These are phyloP conservation scores for Letharia columbiana DNA, from an alignment of 495 filamentous ascomycete genomes.

Conservation along the genomic window DNA sequence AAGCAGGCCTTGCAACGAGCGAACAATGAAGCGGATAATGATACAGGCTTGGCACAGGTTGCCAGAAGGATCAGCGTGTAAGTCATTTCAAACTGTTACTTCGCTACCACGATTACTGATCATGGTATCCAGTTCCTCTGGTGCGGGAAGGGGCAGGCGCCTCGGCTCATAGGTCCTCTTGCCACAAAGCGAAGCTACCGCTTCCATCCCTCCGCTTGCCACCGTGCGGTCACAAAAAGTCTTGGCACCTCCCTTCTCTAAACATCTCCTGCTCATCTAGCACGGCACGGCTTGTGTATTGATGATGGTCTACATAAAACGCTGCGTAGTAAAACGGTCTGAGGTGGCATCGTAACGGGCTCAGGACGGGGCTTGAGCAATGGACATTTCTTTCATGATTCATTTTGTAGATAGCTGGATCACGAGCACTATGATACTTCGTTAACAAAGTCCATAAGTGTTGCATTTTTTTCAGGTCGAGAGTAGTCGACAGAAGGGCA, in stretches of 20 bases:
- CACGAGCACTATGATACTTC: neutral
- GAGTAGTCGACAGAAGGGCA: too few relatives aligned
- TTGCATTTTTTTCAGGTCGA: neutral
- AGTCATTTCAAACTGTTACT: constrained; percentile 34
- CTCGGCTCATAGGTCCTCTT: constrained; percentile 5
- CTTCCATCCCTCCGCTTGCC: neutral
- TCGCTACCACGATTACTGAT: constrained; percentile 5
- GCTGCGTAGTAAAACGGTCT: constrained; percentile 2
- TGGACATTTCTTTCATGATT: constrained; percentile 9
- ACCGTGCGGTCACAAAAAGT: neutral
- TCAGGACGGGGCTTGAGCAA: constrained; percentile 13
- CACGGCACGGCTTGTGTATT: neutral
- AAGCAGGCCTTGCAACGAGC: constrained; percentile 78
- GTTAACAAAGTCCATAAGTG: neutral
- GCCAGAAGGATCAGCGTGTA: constrained; percentile 94
- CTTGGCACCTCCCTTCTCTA: neutral
- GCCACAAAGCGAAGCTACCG: neutral
- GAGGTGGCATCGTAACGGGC: constrained; percentile 10
- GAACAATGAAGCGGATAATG: constrained; percentile 79
- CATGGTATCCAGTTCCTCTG: constrained; percentile 20
- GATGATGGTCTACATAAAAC: constrained; percentile 3
- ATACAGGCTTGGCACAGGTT: constrained; percentile 71
- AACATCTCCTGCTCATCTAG: neutral
- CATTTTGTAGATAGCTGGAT: constrained; percentile 19
- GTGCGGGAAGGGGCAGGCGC: constrained; percentile 22